phyloP scores from a whole-genome alignment of 768 basidiomycete genomes.

The Daedaleopsis sinensis region DNA sequence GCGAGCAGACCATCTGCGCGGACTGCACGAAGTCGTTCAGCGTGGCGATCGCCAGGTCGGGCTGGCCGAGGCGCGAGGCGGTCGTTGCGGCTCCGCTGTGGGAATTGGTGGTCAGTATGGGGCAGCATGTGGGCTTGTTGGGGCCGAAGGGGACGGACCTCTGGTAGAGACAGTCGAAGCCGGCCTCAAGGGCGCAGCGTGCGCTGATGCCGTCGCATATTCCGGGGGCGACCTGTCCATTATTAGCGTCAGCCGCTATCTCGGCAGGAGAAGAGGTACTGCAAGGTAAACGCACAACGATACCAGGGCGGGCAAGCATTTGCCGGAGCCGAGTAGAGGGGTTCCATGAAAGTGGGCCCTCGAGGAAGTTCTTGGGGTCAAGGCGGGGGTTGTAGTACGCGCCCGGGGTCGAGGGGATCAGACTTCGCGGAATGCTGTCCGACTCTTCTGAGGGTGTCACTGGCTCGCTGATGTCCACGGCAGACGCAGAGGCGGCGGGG shows the following conservation, averaged over 20 bases:
- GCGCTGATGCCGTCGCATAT: conserved; percentile 83
- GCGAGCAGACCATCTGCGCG: conserved; percentile 69
- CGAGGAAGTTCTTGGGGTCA: conserved; percentile 67
- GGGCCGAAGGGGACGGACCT: conserved; percentile 42
- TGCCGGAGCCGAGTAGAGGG: conserved; percentile 70
- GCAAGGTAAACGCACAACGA: conserved; percentile 54
- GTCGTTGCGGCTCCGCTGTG: conserved; percentile 76
- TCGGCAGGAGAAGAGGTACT: not conserved
- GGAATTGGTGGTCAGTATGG: not conserved
- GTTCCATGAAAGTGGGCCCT: conserved; percentile 69
- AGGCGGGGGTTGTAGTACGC: conserved; percentile 70
- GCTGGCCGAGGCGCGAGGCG: conserved; percentile 75
- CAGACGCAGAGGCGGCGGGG: not conserved
- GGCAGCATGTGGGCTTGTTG: not conserved
- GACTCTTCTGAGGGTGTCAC: not conserved
- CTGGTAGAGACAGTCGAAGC: conserved; percentile 78
- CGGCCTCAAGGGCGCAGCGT: conserved; percentile 77
- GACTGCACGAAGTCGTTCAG: conserved; percentile 78
- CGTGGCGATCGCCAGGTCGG: conserved; percentile 80
- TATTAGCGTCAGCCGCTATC: not conserved
- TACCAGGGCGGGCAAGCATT: conserved; percentile 62
- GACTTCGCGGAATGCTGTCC: conserved; percentile 8
- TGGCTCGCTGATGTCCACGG: conserved; percentile 1
- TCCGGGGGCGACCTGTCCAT: conserved; percentile 66
- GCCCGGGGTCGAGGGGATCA: conserved; percentile 8